Percentiles rank a stretch among this genome's conserved stretches.
These are phyloP conservation scores for Calonectria honghensis DNA, from an alignment of 2,329 filamentous ascomycete species.

Conservation along the genomic window DNA sequence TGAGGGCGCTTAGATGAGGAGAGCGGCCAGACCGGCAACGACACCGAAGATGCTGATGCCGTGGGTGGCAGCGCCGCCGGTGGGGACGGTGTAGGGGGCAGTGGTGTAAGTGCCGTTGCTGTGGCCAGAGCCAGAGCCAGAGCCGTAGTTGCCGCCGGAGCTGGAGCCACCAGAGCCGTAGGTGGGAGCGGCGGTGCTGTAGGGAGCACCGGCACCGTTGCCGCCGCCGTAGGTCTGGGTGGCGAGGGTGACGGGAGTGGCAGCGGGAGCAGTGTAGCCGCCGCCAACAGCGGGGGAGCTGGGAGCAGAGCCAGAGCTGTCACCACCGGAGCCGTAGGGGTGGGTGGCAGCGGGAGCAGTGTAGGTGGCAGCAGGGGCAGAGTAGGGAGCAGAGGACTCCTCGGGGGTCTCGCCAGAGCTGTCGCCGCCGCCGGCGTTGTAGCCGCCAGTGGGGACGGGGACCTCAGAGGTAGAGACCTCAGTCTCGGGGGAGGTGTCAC, in stretches of 20 bases:
- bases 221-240: constrained; percentile 26
- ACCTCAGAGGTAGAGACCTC: background rate
- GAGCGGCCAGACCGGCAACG: constrained; percentile 48
- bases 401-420: background rate
- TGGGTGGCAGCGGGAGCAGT: constrained; percentile 3
- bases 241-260: constrained; percentile 8
- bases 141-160: constrained; percentile 13
- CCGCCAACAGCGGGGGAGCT: background rate
- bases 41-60: constrained; percentile 46
- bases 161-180: constrained; percentile 16
- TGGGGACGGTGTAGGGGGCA: constrained; percentile 27
- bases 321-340: constrained; percentile 12
- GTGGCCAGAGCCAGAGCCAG: constrained; percentile 9
- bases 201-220: constrained; percentile 5
- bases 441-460: constrained; percentile 11
- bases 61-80: constrained; percentile 44
- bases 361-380: constrained; percentile 3
- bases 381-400: constrained; percentile 17
- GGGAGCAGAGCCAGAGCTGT: background rate
- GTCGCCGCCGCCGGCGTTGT: background rate
- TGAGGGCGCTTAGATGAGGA: constrained; percentile 41
- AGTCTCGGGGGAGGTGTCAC: constrained; percentile 3
- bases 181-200: background rate
- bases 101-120: constrained; percentile 42
- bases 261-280: background rate